These are phyloP conservation scores for Globisporangium rhizosaccharum DNA, from an alignment of 352 stramenopile genomes.

Conservation along the genomic window DNA sequence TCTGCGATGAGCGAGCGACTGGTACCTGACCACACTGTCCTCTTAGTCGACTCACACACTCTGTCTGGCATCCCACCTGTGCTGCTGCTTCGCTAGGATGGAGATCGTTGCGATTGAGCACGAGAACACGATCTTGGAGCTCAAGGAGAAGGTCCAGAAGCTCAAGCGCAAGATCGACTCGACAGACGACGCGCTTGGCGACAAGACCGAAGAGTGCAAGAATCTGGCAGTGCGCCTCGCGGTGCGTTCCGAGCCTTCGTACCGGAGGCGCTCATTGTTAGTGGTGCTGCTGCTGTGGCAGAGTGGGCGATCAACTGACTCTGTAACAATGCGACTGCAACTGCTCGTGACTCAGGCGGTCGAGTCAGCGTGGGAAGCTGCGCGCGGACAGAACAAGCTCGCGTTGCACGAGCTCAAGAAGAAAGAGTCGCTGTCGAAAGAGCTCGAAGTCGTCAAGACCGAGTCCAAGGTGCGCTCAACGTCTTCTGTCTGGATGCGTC, in stretches of 20 bases:
- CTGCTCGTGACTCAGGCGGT: slow-evolving; percentile 34
- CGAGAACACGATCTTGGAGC: slow-evolving; percentile 65
- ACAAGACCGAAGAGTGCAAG: slow-evolving; percentile 71
- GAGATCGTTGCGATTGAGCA: slow-evolving; percentile 67
- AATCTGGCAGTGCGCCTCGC: slow-evolving; percentile 55
- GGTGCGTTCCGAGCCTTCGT: slow-evolving; percentile 18
- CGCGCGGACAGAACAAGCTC: slow-evolving; percentile 74
- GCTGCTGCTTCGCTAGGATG: slow-evolving; percentile 26
- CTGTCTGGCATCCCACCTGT: neutral
- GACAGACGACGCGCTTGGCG: slow-evolving; percentile 36
- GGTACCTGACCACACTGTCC: too few relatives aligned
- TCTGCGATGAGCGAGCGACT: neutral
- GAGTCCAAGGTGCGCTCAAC: slow-evolving; percentile 42
- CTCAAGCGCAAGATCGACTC: slow-evolving; percentile 54
- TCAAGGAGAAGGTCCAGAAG: slow-evolving; percentile 73
- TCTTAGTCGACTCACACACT: neutral
- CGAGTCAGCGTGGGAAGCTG: slow-evolving; percentile 72
- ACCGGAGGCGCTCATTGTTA: neutral
- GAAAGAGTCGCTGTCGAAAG: slow-evolving; percentile 62
- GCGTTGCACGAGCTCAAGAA: slow-evolving; percentile 79
- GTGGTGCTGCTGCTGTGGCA: neutral
- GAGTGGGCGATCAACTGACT: neutral
- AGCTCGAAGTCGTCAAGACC: slow-evolving; percentile 58
- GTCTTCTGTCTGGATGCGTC: neutral
- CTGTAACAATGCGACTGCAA: neutral